phyloP scores from a whole-genome alignment of 1,284 basidiomycete genomes.

The Volvariella volvacea region DNA sequence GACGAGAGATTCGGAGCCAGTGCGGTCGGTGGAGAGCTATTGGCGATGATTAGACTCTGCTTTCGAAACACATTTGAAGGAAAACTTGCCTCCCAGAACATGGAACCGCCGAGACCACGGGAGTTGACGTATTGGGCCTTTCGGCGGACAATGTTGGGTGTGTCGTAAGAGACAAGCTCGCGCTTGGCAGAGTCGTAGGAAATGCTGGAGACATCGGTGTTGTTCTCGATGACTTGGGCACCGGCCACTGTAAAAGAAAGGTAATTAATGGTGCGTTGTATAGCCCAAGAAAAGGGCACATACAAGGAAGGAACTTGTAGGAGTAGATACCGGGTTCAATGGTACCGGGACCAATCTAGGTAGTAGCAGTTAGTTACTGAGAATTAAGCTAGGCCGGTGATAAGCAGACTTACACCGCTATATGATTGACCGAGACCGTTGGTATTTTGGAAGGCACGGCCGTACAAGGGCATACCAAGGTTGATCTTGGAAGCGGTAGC shows the following conservation, averaged over 20 bases:
- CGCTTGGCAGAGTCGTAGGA: conserved; percentile 63
- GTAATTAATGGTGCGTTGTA: background rate
- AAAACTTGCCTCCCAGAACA: conserved; percentile 74
- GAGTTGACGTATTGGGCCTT: conserved; percentile 75
- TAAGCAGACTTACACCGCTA: conserved; percentile 47
- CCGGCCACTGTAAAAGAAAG: conserved; percentile 38
- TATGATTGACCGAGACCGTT: conserved; percentile 71
- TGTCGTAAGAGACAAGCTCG: conserved; percentile 79
- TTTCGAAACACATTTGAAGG: background rate
- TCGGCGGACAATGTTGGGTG: conserved; percentile 59
- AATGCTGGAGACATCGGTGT: conserved; percentile 69
- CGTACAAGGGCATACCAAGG: conserved; percentile 82
- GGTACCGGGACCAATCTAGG: conserved; percentile 67
- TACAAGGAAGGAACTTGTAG: conserved; percentile 69
- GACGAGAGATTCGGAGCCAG: conserved; percentile 50
- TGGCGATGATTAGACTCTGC: conserved; percentile 9
- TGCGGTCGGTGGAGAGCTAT: conserved; percentile 61
- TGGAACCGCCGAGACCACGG: conserved; percentile 64
- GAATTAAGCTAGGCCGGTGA: too few relatives aligned
- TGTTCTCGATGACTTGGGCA: conserved; percentile 64
- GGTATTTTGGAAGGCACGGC: conserved; percentile 79
- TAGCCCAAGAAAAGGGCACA: conserved; percentile 10
- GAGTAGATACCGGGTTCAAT: conserved; percentile 67
- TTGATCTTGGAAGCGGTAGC: conserved; percentile 71
- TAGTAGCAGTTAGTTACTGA: background rate